phyloP scores from a whole-genome alignment of 108 stramenopile genomes.

The Fragilaria crotonensis region DNA sequence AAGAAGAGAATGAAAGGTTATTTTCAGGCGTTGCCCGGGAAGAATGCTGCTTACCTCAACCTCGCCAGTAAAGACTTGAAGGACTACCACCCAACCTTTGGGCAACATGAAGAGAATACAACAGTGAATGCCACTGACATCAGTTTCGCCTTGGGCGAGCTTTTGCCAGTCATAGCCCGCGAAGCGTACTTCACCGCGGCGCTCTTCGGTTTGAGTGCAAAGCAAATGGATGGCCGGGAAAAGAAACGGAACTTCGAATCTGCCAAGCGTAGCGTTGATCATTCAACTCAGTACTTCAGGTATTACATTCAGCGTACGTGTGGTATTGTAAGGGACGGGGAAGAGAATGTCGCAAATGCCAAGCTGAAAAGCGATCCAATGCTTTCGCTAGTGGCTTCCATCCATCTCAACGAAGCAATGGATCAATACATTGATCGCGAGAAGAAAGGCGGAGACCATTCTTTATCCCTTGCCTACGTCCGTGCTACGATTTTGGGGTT shows the following conservation, averaged over 20 bases:
- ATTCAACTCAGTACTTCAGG: conserved; percentile 73
- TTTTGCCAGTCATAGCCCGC: conserved; percentile 77
- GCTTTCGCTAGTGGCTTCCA: conserved; percentile 75
- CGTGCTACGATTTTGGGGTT: conserved; percentile 81
- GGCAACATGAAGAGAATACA: conserved; percentile 20
- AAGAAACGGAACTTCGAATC: conserved; percentile 86
- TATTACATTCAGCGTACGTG: conserved; percentile 80
- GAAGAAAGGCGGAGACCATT: conserved; percentile 85
- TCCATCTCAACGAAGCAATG: conserved; percentile 80
- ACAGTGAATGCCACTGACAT: conserved; percentile 75
- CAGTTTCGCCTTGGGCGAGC: conserved; percentile 55
- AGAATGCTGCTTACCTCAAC: conserved; percentile 58
- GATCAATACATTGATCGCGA: conserved; percentile 83
- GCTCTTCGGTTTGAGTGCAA: conserved; percentile 70
- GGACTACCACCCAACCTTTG: conserved; percentile 42
- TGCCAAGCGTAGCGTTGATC: conserved; percentile 72
- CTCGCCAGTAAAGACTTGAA: conserved; percentile 57
- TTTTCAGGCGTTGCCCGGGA: conserved; percentile 76
- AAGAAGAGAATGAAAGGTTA: conserved; percentile 85
- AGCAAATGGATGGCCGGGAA: conserved; percentile 77
- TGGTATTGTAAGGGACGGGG: conserved; percentile 57
- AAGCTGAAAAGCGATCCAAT: conserved; percentile 65
- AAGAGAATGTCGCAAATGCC: conserved; percentile 44
- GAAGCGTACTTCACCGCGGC: conserved; percentile 87
- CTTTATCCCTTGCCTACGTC: conserved; percentile 78